Base-by-base conservation (phyloP, 805 yeast genomes). In the Ogataea populi-albae region DNA sequence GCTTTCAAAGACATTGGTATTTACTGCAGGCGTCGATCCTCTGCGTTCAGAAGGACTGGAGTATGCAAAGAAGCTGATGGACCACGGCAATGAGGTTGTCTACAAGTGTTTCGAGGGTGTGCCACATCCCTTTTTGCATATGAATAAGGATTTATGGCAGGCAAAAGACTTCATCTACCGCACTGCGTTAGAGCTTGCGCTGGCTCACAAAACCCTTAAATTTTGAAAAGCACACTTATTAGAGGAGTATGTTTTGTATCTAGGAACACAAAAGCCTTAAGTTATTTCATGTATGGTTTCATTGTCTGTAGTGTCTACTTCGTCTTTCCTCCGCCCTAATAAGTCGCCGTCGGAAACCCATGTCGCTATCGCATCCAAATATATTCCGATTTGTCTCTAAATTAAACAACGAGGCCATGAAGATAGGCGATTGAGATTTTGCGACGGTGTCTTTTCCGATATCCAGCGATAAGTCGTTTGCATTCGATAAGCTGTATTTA, bases 81-180 rank as follows among this genome's bases (percentile, higher is more conserved):
- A 45, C 10, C 30, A 53, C 39, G 57, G 57, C 12, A 51, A 51
- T 32, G 59, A 56, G 20, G 55, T 54, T 4, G 47, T 52, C 8
- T 51, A 50, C 37, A 54, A 55, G 30, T 43, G 61, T 20, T 56
- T 50, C 32, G 55, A 53, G 4, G 64, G 64, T 9, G 62, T 58
- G 18, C 62, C 61, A 4, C 63, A 59, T 41, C 60, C 61, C 2
- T 59, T 57, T 39, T 52, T 57, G 56, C 62, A 59, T 32, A 59
- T 59, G 64, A 60, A 59, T 41, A 49, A 52, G 19, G 40, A 35
- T 14, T 43, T 58, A 23, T 49, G 59, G 57, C 62, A 58, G 32
- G 64, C 62, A 7, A 34, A 43, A 3, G 51, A 50, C 23, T 58
- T 45, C 32, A 58, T 57, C 35, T 43, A 51, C 35, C 38, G 47